These are phyloP conservation scores for Moniliophthora roreri DNA, from an alignment of 1,284 basidiomycete genomes.

Conservation along the genomic window DNA sequence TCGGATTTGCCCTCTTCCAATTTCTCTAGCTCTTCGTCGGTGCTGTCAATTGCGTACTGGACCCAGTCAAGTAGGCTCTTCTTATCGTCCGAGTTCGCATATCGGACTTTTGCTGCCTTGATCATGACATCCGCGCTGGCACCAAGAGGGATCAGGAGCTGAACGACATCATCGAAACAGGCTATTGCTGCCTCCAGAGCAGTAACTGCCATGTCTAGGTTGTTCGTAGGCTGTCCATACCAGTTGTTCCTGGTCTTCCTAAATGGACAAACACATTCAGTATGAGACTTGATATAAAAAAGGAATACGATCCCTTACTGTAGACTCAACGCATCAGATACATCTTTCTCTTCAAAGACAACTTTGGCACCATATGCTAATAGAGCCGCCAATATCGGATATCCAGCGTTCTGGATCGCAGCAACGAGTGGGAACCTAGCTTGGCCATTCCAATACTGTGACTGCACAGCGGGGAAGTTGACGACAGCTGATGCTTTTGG, in stretches of 20 bases:
- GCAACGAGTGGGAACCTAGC: conserved; percentile 35
- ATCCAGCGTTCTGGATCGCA: conserved; percentile 32
- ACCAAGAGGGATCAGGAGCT: conserved; percentile 43
- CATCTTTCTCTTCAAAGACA: conserved; percentile 29
- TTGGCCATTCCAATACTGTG: conserved; percentile 18
- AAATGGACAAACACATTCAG: neutral
- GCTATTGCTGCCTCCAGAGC: conserved; percentile 45
- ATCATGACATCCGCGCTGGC: conserved; percentile 37
- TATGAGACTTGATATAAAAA: neutral
- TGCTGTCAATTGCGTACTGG: conserved; percentile 25
- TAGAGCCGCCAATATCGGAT: conserved; percentile 37
- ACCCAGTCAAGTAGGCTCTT: conserved; percentile 43
- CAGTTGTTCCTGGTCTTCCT: neutral
- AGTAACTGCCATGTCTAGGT: conserved; percentile 24
- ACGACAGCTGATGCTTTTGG: conserved; percentile 45
- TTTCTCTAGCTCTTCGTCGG: conserved; percentile 23
- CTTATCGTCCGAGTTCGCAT: conserved; percentile 20
- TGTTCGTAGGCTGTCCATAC: conserved; percentile 21
- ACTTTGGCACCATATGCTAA: conserved; percentile 42
- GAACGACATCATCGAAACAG: conserved; percentile 37
- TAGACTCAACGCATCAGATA: conserved; percentile 23
- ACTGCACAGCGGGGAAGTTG: conserved; percentile 35
- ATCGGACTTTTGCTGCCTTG: conserved; percentile 19
- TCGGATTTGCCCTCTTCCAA: conserved; percentile 24
- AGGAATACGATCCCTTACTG: conserved; percentile 15